Conservation (phyloP, 2,329 filamentous ascomycete genomes). For the Botrytis porri region DNA sequence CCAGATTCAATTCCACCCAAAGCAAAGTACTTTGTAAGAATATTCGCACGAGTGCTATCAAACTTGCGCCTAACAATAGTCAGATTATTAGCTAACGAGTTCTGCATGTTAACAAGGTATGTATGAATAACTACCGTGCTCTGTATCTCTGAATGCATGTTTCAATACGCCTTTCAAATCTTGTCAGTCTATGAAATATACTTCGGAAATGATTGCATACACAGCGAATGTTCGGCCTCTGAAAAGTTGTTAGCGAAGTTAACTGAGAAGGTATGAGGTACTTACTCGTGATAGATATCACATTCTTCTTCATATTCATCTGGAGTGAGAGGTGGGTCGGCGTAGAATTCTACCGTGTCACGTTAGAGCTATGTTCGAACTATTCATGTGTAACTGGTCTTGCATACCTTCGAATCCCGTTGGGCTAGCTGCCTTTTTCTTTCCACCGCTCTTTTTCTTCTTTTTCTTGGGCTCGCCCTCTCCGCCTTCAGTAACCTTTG, state of each 20-base stretch:
- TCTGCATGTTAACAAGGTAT: not conserved
- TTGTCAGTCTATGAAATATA: constrained; percentile 21
- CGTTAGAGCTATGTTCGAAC: constrained; percentile 21
- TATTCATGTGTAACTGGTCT: not conserved
- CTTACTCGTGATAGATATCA: constrained; percentile 65
- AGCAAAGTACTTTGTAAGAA: constrained; percentile 78
- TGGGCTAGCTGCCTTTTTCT: constrained; percentile 35
- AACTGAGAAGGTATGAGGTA: constrained; percentile 20
- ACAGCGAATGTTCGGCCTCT: constrained; percentile 54
- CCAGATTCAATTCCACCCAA: constrained; percentile 75
- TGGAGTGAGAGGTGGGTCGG: constrained; percentile 75
- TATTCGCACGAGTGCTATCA: constrained; percentile 54
- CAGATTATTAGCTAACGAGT: not conserved
- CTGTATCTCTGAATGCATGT: constrained; percentile 80
- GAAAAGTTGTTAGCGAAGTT: constrained; percentile 24
- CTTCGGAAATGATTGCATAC: constrained; percentile 43
- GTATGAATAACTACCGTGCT: constrained; percentile 36
- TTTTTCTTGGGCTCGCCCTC: constrained; percentile 38
- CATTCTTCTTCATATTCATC: constrained; percentile 63
- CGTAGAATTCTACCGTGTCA: constrained; percentile 59
- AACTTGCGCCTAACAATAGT: constrained; percentile 61
- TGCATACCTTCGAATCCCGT: constrained; percentile 67
- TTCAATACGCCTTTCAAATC: constrained; percentile 65
- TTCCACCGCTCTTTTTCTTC: constrained; percentile 43
- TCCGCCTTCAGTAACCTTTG: constrained; percentile 23